Percentiles rank a stretch among this genome's conserved stretches.
These are phyloP conservation scores for Crotalaria pallida DNA, from an alignment of 306 rosid species.

Conservation along the genomic window DNA sequence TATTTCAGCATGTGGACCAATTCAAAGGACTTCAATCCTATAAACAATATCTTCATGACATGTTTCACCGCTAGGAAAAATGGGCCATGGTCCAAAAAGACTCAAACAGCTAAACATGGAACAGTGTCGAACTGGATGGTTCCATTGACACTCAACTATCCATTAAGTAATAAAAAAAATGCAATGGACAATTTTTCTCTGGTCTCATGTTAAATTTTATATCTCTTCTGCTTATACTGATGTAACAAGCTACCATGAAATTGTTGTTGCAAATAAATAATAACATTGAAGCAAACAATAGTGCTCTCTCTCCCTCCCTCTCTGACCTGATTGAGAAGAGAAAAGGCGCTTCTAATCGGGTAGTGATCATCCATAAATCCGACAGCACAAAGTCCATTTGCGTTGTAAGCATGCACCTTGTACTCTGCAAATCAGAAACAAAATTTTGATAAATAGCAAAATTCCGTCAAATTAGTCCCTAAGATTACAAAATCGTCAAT, in stretches of 20 bases:
- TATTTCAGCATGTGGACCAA: too few species aligned
- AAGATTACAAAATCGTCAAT: too few species aligned
- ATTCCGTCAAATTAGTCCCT: too few species aligned
- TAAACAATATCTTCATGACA: not conserved
- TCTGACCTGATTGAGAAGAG: constrained; percentile 81
- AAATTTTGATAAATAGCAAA: too few species aligned
- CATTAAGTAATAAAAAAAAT: not conserved
- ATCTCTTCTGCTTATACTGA: not conserved
- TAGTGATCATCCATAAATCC: constrained; percentile 99
- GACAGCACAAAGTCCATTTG: constrained; percentile 92
- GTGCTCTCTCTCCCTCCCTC: constrained; percentile 25
- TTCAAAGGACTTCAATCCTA: too few species aligned
- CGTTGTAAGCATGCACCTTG: constrained; percentile 85
- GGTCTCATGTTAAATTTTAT: not conserved
- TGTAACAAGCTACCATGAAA: not conserved
- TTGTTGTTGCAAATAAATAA: not conserved
- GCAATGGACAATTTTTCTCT: not conserved
- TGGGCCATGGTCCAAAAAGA: not conserved
- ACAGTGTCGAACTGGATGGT: not conserved
- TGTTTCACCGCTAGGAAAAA: not conserved
- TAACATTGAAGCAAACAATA: not conserved
- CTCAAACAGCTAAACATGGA: not conserved
- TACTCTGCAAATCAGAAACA: constrained; percentile 49
- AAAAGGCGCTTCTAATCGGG: constrained; percentile 90
- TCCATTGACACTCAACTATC: not conserved